These are phyloP conservation scores for Aspergillus japonicus DNA, from an alignment of 2,329 filamentous ascomycete species.

Conservation along the genomic window DNA sequence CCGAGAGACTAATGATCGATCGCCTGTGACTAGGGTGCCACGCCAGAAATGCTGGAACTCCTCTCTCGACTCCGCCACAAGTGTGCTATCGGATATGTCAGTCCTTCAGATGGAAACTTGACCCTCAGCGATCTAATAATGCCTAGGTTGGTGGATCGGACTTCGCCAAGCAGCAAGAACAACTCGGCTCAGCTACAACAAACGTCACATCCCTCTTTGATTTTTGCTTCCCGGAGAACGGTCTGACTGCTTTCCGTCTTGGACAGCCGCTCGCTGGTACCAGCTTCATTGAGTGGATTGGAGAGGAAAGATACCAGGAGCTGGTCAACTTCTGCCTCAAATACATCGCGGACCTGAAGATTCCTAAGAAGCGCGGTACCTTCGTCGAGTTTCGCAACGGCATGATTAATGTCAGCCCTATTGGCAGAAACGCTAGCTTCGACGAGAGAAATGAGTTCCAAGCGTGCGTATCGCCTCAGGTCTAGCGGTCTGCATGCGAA, in stretches of 20 bases:
- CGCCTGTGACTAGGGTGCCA: conserved; percentile 54
- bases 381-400: conserved; percentile 66
- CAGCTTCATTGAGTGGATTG: conserved; percentile 89
- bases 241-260: conserved; percentile 83
- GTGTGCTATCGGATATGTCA: conserved; percentile 35
- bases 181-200: conserved; percentile 70
- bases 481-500: not conserved
- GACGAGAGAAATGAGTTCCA: conserved; percentile 81
- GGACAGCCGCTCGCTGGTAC: conserved; percentile 72
- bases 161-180: conserved; percentile 91
- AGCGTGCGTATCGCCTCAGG: conserved; percentile 39
- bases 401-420: conserved; percentile 65
- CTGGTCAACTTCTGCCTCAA: conserved; percentile 59
- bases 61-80: conserved; percentile 74
- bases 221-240: conserved; percentile 97
- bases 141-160: conserved; percentile 76
- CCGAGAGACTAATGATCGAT: not conserved
- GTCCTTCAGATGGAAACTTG: conserved; percentile 9
- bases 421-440: conserved; percentile 74
- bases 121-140: conserved; percentile 17
- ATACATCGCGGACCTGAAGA: conserved; percentile 61
- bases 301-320: conserved; percentile 71
- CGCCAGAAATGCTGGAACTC: conserved; percentile 77
- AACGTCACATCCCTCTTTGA: conserved; percentile 85
- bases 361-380: conserved; percentile 65